These are phyloP conservation scores for Leucocoprinus leucothites DNA, from an alignment of 768 basidiomycete species.

Conservation along the genomic window DNA sequence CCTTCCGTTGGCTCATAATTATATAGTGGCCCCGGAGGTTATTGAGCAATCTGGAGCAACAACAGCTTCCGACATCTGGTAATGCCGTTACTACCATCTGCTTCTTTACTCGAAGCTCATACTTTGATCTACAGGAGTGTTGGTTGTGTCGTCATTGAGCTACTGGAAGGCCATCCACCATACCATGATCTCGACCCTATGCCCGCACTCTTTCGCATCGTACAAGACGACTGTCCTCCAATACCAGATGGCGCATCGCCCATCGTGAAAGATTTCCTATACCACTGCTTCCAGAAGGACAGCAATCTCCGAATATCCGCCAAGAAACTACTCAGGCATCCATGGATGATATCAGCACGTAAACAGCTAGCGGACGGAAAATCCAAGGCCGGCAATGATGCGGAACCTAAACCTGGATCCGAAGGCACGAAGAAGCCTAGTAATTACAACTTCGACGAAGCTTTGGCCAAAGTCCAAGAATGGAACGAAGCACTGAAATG, in stretches of 20 bases:
- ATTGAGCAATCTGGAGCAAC: conserved; percentile 98
- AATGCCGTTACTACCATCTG: not conserved
- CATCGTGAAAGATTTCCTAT: conserved; percentile 93
- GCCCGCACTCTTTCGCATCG: conserved; percentile 98
- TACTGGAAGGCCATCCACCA: conserved; percentile 88
- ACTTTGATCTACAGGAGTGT: conserved; percentile 56
- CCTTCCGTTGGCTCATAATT: conserved; percentile 7
- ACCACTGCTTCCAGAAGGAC: conserved; percentile 98
- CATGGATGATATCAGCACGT: conserved; percentile 91
- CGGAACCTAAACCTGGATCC: conserved; percentile 31
- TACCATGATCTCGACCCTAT: conserved; percentile 96
- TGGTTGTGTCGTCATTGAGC: conserved; percentile 96
- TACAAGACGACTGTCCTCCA: conserved; percentile 96
- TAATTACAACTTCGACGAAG: conserved; percentile 92
- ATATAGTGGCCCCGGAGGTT: conserved; percentile 93
- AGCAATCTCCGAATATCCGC: conserved; percentile 92
- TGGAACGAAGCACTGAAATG: conserved; percentile 98
- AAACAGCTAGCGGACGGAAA: conserved; percentile 60
- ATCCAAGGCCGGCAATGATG: conserved; percentile 26
- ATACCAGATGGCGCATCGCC: conserved; percentile 95
- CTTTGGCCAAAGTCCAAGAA: conserved; percentile 92
- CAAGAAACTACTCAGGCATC: conserved; percentile 87
- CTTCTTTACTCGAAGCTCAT: not conserved
- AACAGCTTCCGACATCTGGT: conserved; percentile 95
- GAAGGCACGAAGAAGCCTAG: conserved; percentile 48